A percentile compares a stretch with the other conserved stretches of the same genome.
These are phyloP conservation scores for Pulicaria dysenterica DNA, from an alignment of 129 eudicot species.

Conservation along the genomic window DNA sequence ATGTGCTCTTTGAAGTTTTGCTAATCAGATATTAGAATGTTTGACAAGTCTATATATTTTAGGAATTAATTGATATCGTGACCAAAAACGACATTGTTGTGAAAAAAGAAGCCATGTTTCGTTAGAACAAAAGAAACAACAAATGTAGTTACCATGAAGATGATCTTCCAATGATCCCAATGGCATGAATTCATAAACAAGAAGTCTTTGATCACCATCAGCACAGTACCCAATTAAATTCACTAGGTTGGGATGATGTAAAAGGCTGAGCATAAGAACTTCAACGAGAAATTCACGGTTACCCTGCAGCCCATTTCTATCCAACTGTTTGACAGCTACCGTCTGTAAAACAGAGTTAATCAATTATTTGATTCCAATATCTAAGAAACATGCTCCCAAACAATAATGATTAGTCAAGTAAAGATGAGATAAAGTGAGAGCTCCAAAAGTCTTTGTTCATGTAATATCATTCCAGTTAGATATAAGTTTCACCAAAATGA, in stretches of 20 bases:
- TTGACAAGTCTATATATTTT: too few relatives aligned
- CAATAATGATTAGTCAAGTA: neutral
- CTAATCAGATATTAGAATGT: too few relatives aligned
- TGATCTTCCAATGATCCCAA: conserved; percentile 95
- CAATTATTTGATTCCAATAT: conserved; percentile 10
- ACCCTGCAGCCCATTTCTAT: conserved; percentile 97
- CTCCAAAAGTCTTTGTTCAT: too few relatives aligned
- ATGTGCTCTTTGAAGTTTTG: too few relatives aligned
- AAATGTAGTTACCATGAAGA: conserved; percentile 66
- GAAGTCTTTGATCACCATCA: conserved; percentile 96
- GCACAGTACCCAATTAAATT: conserved; percentile 91
- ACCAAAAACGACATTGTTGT: too few relatives aligned
- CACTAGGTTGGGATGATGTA: conserved; percentile 86
- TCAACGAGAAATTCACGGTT: conserved; percentile 94
- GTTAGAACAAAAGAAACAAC: neutral
- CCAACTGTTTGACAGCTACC: conserved; percentile 93
- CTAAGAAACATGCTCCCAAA: neutral
- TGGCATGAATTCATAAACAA: conserved; percentile 93
- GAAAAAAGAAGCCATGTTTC: too few relatives aligned
- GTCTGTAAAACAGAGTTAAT: conserved; percentile 47
- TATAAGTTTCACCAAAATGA: neutral
- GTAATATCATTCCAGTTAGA: neutral
- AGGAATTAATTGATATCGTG: too few relatives aligned
- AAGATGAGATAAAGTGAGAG: neutral
- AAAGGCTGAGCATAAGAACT: conserved; percentile 97